Percentiles rank a stretch among this genome's conserved stretches.
Evolutionary conservation across 2,329 filamentous ascomycete species (phyloP).

Genomic region (Xylaria sp.): DNA sequence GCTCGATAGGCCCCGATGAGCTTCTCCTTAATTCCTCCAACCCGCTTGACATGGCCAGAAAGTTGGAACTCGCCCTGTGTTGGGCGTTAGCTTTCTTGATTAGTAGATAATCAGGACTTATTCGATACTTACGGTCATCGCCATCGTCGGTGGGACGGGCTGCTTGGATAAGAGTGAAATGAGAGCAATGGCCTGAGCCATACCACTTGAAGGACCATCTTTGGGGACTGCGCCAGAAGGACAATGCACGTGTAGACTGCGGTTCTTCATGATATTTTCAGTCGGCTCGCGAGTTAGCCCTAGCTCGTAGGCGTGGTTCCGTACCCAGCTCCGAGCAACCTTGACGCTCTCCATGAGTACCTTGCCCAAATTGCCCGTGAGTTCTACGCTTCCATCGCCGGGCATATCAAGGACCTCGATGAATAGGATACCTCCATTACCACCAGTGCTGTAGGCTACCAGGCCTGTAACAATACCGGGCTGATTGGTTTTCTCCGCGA

Average conservation of each 20-base stretch:
- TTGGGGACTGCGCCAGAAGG: conserved; percentile 96
- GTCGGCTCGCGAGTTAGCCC: conserved; percentile 82
- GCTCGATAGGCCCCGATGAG: conserved; percentile 92
- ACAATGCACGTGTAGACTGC: conserved; percentile 95
- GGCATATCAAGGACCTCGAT: conserved; percentile 99
- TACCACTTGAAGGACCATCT: conserved; percentile 86
- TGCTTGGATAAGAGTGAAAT: conserved; percentile 90
- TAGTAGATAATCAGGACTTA: conserved; percentile 31
- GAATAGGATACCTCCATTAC: conserved; percentile 95
- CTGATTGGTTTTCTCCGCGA: conserved; percentile 84
- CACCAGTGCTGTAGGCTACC: conserved; percentile 92
- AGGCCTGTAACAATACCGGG: conserved; percentile 96
- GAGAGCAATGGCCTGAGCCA: conserved; percentile 92
- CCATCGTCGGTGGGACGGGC: conserved; percentile 87
- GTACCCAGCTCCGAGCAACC: conserved; percentile 96
- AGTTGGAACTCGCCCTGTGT: conserved; percentile 76
- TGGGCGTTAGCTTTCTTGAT: conserved; percentile 40
- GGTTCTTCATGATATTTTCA: conserved; percentile 95
- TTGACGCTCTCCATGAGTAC: conserved; percentile 98
- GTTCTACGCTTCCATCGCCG: conserved; percentile 87
- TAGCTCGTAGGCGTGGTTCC: conserved; percentile 92
- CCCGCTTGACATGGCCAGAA: conserved; percentile 88
- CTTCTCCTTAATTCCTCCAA: conserved; percentile 99
- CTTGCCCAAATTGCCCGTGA: conserved; percentile 95
- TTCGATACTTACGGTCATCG: conserved; percentile 80